Base-by-base conservation (phyloP, 2,329 filamentous ascomycete genomes). In the Neocatenulostroma microsporum region DNA sequence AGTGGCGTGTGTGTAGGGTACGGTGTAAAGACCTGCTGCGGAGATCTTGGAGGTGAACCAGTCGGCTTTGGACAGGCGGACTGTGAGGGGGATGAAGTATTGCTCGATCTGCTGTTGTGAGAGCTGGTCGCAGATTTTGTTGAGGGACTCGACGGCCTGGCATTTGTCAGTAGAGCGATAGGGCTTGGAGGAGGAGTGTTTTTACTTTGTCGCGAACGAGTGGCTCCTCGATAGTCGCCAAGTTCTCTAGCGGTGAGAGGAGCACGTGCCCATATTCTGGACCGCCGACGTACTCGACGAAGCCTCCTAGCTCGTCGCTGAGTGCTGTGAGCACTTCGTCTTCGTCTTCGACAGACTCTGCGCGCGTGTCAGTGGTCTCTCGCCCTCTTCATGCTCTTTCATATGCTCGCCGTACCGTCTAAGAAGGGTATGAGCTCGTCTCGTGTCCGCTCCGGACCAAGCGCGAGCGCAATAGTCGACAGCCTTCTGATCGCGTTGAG, bases 21-120 rank as follows among this genome's bases (percentile, higher is more conserved):
- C 78, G 61, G 84, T 91, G 70, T 89, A 98, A 46, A 98, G 82
- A 46, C 91, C 91, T 48, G 89, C 94, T 45, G 89, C 91, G 21
- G 91, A 98, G 48, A 98, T 91, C 70, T 96, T 98, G 48, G 91
- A 96, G 40, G 91, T 98, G 66, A 98, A 98, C 91, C 91, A 98
- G 68, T 98, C 91, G 66, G 91, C 91, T 75, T 96, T 98, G 49
- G 91, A 93, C 44, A 98, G 84, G 60, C 91, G 86, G 58, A 94
- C 78, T 42, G 88, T 88, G 58, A 98, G 81, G 45, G 91, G 91
- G 53, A 98, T 89, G 69, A 96, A 96, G 67, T 88, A 84, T 57
- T 95, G 85, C 72, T 98, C 91, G 60, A 96, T 82, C 70, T 98
- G 91, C 63, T 86, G 76, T 54, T 86, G 71, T 34, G 87, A 94